A percentile compares a stretch with the other conserved stretches of the same genome.
phyloP scores from a whole-genome alignment of 257 asterid genomes.

The Solanum chilense region DNA sequence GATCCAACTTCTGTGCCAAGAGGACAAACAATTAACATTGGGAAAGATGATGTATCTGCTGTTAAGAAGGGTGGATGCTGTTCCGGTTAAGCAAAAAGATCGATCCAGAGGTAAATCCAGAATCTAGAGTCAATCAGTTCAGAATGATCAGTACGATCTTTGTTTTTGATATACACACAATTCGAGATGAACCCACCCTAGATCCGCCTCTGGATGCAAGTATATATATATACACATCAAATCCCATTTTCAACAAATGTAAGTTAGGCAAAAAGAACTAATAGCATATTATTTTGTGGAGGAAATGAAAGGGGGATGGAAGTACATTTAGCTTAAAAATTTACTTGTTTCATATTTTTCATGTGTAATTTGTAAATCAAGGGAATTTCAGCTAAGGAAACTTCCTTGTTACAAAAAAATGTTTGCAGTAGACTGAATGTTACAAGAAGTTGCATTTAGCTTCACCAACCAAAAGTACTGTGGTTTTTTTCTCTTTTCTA shows the following conservation, averaged over 20 bases:
- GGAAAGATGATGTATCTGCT: conserved; percentile 69
- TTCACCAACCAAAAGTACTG: neutral
- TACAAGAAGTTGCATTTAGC: neutral
- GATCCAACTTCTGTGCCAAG: conserved; percentile 60
- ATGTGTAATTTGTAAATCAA: neutral
- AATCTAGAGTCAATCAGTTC: neutral
- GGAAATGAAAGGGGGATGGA: neutral
- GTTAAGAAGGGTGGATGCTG: conserved; percentile 69
- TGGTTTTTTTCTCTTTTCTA: neutral
- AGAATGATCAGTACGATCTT: neutral
- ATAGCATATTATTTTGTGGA: neutral
- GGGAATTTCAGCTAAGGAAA: neutral
- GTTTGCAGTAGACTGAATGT: neutral
- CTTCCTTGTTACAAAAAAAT: neutral
- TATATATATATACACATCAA: neutral
- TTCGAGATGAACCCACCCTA: neutral
- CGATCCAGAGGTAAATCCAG: neutral
- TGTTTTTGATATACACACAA: neutral
- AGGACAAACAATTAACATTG: conserved; percentile 64
- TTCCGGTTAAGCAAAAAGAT: conserved; percentile 28
- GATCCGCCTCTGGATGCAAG: neutral
- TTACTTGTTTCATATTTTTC: neutral
- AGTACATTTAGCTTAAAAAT: neutral
- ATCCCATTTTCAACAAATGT: neutral
- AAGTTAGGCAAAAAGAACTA: neutral